These are phyloP conservation scores for Emergomyces pasteurianus DNA, from an alignment of 2,329 filamentous ascomycete species.

Conservation along the genomic window DNA sequence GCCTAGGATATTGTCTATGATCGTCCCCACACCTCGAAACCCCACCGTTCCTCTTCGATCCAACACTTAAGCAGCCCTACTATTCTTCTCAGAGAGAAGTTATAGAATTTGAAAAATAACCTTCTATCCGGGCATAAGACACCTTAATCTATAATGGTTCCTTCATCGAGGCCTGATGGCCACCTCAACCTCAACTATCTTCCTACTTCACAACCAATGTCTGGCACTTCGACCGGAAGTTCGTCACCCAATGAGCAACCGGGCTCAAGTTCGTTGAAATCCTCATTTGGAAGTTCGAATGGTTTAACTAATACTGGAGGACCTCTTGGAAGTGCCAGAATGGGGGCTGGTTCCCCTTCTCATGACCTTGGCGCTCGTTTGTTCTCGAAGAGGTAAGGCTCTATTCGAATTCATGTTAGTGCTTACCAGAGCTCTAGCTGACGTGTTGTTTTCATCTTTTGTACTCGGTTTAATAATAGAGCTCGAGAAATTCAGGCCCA, in stretches of 20 bases:
- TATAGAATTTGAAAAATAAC: constrained; percentile 1
- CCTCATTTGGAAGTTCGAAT: constrained; percentile 59
- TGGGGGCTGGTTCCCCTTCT: constrained; percentile 90
- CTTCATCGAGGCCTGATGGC: constrained; percentile 61
- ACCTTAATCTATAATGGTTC: constrained; percentile 84
- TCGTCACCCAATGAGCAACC: constrained; percentile 70
- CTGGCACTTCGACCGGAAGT: constrained; percentile 66
- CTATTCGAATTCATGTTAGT: constrained; percentile 1
- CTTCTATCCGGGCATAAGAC: not conserved
- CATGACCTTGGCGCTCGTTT: constrained; percentile 74
- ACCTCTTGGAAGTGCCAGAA: constrained; percentile 49
- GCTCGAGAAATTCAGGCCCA: constrained; percentile 95
- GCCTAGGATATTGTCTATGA: not conserved
- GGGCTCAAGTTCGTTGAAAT: constrained; percentile 51
- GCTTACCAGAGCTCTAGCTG: not conserved
- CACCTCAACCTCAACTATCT: constrained; percentile 78
- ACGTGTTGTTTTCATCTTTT: not conserved
- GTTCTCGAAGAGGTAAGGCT: constrained; percentile 77
- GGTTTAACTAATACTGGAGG: constrained; percentile 42
- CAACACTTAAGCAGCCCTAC: not conserved
- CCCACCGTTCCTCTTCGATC: not conserved
- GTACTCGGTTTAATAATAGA: constrained; percentile 42
- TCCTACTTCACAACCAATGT: constrained; percentile 55
- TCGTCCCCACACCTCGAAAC: not conserved
- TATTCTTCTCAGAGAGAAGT: constrained; percentile 5